phyloP scores from a whole-genome alignment of 139 green algal genomes.

The Raphidocelis subcapitata region DNA sequence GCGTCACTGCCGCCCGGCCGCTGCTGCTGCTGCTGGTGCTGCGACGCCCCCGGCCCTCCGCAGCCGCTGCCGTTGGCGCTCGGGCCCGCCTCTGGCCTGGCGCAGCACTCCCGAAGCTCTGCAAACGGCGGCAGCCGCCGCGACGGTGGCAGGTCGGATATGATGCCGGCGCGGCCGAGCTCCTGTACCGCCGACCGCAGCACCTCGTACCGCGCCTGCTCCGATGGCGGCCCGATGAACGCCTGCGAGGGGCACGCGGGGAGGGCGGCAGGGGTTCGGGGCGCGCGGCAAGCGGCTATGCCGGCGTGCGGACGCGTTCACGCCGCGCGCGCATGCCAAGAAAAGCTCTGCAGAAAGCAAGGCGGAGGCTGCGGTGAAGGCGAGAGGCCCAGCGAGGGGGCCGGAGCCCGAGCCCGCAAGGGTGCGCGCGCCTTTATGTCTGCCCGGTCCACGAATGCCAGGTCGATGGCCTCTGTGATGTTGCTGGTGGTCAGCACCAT shows the following conservation, averaged over 20 bases:
- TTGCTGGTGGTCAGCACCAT: slow-evolving; percentile 92
- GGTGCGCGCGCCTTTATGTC: slow-evolving; percentile 95
- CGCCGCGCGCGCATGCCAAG: no score
- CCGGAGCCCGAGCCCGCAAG: no score
- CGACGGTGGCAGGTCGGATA: slow-evolving; percentile 20
- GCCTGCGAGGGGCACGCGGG: slow-evolving; percentile 36
- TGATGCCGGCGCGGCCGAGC: slow-evolving; percentile 57
- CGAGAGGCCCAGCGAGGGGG: no score
- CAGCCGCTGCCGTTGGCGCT: not conserved
- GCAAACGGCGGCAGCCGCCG: not conserved
- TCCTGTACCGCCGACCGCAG: slow-evolving; percentile 63
- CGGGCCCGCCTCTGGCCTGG: not conserved
- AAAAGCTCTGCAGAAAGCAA: no score
- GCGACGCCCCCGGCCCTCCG: not conserved
- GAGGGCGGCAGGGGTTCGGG: no score
- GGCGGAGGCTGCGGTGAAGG: no score
- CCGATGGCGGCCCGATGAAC: slow-evolving; percentile 81
- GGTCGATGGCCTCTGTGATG: slow-evolving; percentile 72
- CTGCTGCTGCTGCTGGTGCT: not conserved
- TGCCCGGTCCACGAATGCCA: slow-evolving; percentile 96
- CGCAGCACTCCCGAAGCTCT: not conserved
- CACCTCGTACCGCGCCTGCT: slow-evolving; percentile 75
- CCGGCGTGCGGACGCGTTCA: no score
- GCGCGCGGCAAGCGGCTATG: no score
- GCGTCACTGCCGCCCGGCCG: not conserved